phyloP scores from a whole-genome alignment of 495 filamentous ascomycete genomes.

The Trichodelitschia bisporula region DNA sequence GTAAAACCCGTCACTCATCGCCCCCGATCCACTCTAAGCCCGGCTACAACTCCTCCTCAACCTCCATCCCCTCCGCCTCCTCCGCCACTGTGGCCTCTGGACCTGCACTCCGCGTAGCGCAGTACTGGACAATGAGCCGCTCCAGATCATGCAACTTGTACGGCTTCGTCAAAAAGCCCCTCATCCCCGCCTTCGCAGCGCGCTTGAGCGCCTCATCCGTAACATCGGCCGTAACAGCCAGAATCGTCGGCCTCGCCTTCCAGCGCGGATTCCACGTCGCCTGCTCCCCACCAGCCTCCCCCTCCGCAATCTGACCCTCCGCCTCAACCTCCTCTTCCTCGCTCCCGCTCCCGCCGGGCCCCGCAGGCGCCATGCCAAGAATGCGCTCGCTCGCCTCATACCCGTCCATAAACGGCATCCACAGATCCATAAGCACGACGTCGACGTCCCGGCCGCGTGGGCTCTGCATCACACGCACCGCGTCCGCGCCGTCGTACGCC shows the following conservation, averaged over 20 bases:
- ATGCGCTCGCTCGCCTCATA: conserved; percentile 50
- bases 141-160: conserved; percentile 52
- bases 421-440: conserved; percentile 59
- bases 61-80: no score
- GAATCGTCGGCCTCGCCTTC: conserved; percentile 20
- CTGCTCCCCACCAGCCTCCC: conserved; percentile 5
- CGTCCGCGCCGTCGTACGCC: conserved; percentile 49
- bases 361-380: conserved; percentile 20
- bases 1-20: no score
- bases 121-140: conserved; percentile 39
- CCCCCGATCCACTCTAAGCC: no score
- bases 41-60: no score
- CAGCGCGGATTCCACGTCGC: no score
- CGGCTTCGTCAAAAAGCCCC: conserved; percentile 58
- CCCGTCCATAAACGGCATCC: conserved; percentile 72
- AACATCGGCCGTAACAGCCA: conserved; percentile 59
- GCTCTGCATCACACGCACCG: conserved; percentile 34
- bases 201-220: conserved; percentile 39
- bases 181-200: conserved; percentile 44
- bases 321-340: no score
- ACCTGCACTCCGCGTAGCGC: no score
- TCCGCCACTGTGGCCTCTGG: no score
- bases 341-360: conserved; percentile 2
- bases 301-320: no score
- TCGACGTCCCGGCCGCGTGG: conserved; percentile 20